Conservation (phyloP, 2,329 filamentous ascomycete species). For the Trichoderma asperellum region DNA sequence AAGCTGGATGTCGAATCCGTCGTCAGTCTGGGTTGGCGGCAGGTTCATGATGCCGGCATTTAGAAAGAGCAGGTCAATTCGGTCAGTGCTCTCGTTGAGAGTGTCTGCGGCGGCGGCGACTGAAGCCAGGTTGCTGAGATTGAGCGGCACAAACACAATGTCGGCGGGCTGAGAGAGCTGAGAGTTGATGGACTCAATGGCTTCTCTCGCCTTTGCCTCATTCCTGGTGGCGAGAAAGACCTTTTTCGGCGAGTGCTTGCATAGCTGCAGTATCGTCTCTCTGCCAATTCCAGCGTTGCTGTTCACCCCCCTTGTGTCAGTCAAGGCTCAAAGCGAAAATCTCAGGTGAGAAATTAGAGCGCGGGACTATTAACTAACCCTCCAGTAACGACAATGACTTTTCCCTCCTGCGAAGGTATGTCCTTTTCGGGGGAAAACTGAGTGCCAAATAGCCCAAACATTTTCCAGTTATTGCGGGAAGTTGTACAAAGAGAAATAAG, state of each 20-base stretch:
- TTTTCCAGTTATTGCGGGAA: not conserved
- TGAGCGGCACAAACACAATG: constrained; percentile 36
- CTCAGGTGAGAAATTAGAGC: not conserved
- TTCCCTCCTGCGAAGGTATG: constrained; percentile 50
- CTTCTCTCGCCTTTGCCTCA: constrained; percentile 48
- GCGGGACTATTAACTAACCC: constrained; percentile 39
- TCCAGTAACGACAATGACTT: constrained; percentile 56
- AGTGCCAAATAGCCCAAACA: not conserved
- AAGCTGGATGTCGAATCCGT: constrained; percentile 55
- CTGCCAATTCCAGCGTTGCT: constrained; percentile 44
- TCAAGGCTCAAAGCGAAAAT: not conserved
- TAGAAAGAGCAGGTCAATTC: constrained; percentile 51
- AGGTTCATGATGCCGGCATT: constrained; percentile 53
- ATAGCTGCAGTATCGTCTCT: constrained; percentile 37
- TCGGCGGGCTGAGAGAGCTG: constrained; percentile 41
- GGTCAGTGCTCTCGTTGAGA: constrained; percentile 2
- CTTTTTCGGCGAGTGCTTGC: constrained; percentile 51
- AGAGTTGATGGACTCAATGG: constrained; percentile 43
- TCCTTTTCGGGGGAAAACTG: constrained; percentile 44
- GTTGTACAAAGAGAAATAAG: not conserved
- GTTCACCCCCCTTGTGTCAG: constrained; percentile 2
- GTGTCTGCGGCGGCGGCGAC: not conserved
- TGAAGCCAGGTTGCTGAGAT: constrained; percentile 9
- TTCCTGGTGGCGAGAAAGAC: constrained; percentile 60
- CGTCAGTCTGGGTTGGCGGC: constrained; percentile 43